Evolutionary conservation across 1,139 yeast genomes (phyloP).

Genomic region (Diutina neorugosa): DNA sequence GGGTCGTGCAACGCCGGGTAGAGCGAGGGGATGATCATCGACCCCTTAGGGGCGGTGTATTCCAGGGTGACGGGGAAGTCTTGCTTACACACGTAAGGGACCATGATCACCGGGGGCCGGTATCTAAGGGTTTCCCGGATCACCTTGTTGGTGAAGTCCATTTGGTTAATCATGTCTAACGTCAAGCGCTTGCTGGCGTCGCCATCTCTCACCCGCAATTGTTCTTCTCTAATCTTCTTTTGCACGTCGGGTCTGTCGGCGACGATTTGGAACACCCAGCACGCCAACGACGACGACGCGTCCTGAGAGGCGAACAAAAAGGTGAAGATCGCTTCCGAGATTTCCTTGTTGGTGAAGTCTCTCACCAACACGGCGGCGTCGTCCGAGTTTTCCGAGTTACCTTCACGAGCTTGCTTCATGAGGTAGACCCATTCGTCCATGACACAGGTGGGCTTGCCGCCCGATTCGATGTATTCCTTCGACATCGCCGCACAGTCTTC

Average conservation of each 20-base stretch:
- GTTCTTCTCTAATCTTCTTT: slow-evolving; percentile 81
- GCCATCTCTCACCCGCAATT: slow-evolving; percentile 66
- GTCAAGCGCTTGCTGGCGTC: slow-evolving; percentile 52
- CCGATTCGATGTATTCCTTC: slow-evolving; percentile 64
- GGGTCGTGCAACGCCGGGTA: slow-evolving; percentile 97
- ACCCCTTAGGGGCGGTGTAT: slow-evolving; percentile 90
- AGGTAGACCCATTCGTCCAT: slow-evolving; percentile 90
- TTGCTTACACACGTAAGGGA: slow-evolving; percentile 86
- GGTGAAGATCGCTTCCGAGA: slow-evolving; percentile 91
- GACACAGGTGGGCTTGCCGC: slow-evolving; percentile 74
- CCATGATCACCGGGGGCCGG: slow-evolving; percentile 97
- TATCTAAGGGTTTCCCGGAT: slow-evolving; percentile 86
- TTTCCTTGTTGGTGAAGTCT: slow-evolving; percentile 81
- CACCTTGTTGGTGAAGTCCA: slow-evolving; percentile 82
- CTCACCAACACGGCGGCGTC: slow-evolving; percentile 53
- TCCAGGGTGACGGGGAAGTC: slow-evolving; percentile 69
- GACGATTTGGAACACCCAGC: slow-evolving; percentile 94
- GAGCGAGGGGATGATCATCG: slow-evolving; percentile 91
- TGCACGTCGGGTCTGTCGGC: slow-evolving; percentile 92
- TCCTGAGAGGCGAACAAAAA: slow-evolving; percentile 96
- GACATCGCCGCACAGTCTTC: slow-evolving; percentile 82
- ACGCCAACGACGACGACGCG: slow-evolving; percentile 94
- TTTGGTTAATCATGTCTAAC: slow-evolving; percentile 66
- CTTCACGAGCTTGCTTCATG: slow-evolving; percentile 66
- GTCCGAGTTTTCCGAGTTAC: slow-evolving; percentile 26